phyloP scores from a whole-genome alignment of 805 yeast genomes.

The Teunomyces kruisii region DNA sequence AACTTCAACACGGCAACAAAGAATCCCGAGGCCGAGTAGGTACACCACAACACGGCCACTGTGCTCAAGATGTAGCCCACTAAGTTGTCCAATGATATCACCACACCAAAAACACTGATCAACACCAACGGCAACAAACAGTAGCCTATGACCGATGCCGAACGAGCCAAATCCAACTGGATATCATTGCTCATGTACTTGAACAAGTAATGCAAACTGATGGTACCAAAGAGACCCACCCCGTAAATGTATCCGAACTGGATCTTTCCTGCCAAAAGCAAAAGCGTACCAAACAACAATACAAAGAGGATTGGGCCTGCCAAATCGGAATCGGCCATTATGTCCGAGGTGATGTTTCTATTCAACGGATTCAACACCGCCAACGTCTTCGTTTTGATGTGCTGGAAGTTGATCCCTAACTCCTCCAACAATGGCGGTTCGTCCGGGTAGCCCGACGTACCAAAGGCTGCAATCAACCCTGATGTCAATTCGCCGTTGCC shows the following conservation, averaged over 20 bases:
- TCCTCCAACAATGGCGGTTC: slow-evolving; percentile 93
- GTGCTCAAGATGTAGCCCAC: slow-evolving; percentile 70
- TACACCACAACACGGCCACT: slow-evolving; percentile 82
- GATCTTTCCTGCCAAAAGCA: slow-evolving; percentile 85
- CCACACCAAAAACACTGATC: slow-evolving; percentile 68
- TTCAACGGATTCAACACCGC: slow-evolving; percentile 82
- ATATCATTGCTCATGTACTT: slow-evolving; percentile 77
- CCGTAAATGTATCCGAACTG: slow-evolving; percentile 98
- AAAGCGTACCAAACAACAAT: slow-evolving; percentile 77
- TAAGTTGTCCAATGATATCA: slow-evolving; percentile 65
- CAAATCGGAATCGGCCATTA: slow-evolving; percentile 82
- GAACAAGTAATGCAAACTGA: slow-evolving; percentile 79
- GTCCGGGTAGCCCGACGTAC: slow-evolving; percentile 91
- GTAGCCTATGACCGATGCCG: slow-evolving; percentile 92
- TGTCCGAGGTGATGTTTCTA: slow-evolving; percentile 61
- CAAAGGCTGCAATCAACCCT: slow-evolving; percentile 88
- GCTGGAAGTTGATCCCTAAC: slow-evolving; percentile 87
- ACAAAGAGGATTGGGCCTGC: slow-evolving; percentile 95
- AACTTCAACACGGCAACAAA: slow-evolving; percentile 82
- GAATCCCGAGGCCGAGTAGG: slow-evolving; percentile 89
- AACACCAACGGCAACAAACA: slow-evolving; percentile 87
- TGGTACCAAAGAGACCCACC: slow-evolving; percentile 87
- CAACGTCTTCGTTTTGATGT: slow-evolving; percentile 78
- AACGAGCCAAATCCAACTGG: slow-evolving; percentile 58
- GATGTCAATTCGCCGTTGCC: slow-evolving; percentile 53